Conservation (phyloP, 805 yeast genomes). For the Metschnikowia amazonensis region DNA sequence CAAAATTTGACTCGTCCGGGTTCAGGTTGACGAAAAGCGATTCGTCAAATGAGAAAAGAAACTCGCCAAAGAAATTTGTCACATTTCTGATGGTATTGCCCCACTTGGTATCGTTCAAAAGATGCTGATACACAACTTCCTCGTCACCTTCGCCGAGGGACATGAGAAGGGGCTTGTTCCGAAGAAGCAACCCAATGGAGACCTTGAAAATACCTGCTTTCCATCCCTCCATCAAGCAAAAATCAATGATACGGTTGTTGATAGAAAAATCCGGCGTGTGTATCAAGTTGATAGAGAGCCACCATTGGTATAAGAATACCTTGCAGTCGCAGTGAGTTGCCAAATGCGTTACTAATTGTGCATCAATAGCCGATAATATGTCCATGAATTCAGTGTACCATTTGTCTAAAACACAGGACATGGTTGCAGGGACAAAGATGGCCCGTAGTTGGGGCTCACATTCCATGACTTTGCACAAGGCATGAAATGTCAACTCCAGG, state of each 20-base stretch:
- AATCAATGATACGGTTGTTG: slow-evolving; percentile 49
- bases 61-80: slow-evolving; percentile 37
- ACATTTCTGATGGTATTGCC: slow-evolving; percentile 36
- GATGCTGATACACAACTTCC: slow-evolving; percentile 42
- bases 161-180: slow-evolving; percentile 46
- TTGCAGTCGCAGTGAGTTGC: slow-evolving; percentile 38
- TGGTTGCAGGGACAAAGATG: slow-evolving; percentile 47
- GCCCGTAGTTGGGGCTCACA: slow-evolving; percentile 48
- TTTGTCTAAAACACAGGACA: slow-evolving; percentile 50
- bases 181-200: slow-evolving; percentile 48
- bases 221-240: slow-evolving; percentile 53
- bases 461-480: slow-evolving; percentile 56
- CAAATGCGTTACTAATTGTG: slow-evolving; percentile 44
- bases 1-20: not conserved
- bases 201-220: slow-evolving; percentile 49
- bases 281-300: slow-evolving; percentile 55
- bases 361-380: slow-evolving; percentile 39
- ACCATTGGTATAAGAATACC: slow-evolving; percentile 61
- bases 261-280: slow-evolving; percentile 53
- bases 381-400: slow-evolving; percentile 51
- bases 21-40: slow-evolving; percentile 20
- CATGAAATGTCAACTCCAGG: slow-evolving; percentile 45
- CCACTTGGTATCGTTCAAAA: slow-evolving; percentile 43
- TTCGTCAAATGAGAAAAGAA: slow-evolving; percentile 36
- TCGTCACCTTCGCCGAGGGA: slow-evolving; percentile 30